Evolutionary conservation across 2,329 filamentous ascomycete species (phyloP).

Genomic region (Pseudopyricularia cyperi): DNA sequence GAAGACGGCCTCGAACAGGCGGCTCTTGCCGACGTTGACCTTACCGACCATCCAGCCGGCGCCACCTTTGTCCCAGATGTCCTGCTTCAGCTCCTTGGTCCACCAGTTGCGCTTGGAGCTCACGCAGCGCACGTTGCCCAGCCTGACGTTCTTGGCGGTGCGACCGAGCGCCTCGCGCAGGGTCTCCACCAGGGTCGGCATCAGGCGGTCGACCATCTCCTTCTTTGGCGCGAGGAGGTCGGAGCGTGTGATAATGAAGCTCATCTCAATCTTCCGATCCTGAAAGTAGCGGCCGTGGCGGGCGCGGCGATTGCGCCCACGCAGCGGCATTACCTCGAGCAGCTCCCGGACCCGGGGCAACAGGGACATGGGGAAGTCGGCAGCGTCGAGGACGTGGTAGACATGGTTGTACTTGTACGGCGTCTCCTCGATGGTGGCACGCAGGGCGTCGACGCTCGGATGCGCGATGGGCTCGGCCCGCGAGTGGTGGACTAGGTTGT

Average conservation of each 20-base stretch:
- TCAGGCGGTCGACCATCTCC: conserved; percentile 68
- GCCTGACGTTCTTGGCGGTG: conserved; percentile 53
- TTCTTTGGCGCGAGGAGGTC: conserved; percentile 79
- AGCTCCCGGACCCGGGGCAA: conserved; percentile 62
- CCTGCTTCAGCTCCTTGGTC: conserved; percentile 74
- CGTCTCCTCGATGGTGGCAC: conserved; percentile 75
- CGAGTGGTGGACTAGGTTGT: conserved; percentile 66
- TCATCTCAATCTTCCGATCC: conserved; percentile 62
- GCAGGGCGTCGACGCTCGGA: conserved; percentile 68
- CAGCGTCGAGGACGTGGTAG: conserved; percentile 89
- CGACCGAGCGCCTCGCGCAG: conserved; percentile 65
- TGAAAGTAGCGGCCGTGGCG: conserved; percentile 50
- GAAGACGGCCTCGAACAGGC: conserved; percentile 76
- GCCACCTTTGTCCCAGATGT: conserved; percentile 72
- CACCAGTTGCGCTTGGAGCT: conserved; percentile 84
- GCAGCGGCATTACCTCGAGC: conserved; percentile 58
- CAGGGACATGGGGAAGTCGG: conserved; percentile 91
- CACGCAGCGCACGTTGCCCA: conserved; percentile 79
- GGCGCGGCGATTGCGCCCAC: conserved; percentile 70
- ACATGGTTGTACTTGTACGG: conserved; percentile 86
- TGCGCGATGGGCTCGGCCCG: conserved; percentile 61
- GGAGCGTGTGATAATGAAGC: conserved; percentile 80
- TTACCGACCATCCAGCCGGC: conserved; percentile 97
- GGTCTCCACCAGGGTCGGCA: conserved; percentile 72
- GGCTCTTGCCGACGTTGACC: conserved; percentile 93